A percentile compares a stretch with the other conserved stretches of the same genome.
Conservation (phyloP, 441 rosid species). For the Oxalis stricta region DNA sequence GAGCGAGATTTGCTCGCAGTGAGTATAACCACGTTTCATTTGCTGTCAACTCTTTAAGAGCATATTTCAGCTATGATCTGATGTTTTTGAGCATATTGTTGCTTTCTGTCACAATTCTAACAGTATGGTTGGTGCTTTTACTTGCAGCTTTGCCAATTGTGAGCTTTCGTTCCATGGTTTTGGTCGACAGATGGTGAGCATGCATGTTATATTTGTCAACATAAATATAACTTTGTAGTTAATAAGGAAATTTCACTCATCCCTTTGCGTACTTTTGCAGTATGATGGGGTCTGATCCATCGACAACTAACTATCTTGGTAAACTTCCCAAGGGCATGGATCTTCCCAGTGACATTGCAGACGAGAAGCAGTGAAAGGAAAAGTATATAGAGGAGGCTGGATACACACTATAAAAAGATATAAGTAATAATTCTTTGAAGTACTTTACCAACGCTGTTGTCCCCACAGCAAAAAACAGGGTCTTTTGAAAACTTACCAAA, state of each 20-base stretch:
- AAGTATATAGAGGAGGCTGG: too few relatives aligned
- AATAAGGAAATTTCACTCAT: too few relatives aligned
- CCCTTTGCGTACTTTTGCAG: slow-evolving; percentile 20
- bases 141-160: slow-evolving; percentile 59
- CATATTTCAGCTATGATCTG: background rate
- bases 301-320: slow-evolving; percentile 52
- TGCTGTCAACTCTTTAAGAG: background rate
- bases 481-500: too few relatives aligned
- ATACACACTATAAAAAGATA: too few relatives aligned
- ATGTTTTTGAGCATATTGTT: too few relatives aligned
- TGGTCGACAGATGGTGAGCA: slow-evolving; percentile 58
- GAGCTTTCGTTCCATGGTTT: slow-evolving; percentile 66
- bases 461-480: too few relatives aligned
- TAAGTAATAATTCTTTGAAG: too few relatives aligned
- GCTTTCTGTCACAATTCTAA: slow-evolving; percentile 1
- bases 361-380: slow-evolving; percentile 32
- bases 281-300: slow-evolving; percentile 37
- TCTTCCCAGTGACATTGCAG: slow-evolving; percentile 45
- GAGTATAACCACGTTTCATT: slow-evolving; percentile 18
- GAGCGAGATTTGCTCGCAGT: slow-evolving; percentile 56
- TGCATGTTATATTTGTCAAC: too few relatives aligned
- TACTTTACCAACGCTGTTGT: too few relatives aligned
- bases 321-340: slow-evolving; percentile 48
- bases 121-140: slow-evolving; percentile 1
- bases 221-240: too few relatives aligned